Conservation (phyloP, 805 yeast species). For the Tetrapisispora phaffii region DNA sequence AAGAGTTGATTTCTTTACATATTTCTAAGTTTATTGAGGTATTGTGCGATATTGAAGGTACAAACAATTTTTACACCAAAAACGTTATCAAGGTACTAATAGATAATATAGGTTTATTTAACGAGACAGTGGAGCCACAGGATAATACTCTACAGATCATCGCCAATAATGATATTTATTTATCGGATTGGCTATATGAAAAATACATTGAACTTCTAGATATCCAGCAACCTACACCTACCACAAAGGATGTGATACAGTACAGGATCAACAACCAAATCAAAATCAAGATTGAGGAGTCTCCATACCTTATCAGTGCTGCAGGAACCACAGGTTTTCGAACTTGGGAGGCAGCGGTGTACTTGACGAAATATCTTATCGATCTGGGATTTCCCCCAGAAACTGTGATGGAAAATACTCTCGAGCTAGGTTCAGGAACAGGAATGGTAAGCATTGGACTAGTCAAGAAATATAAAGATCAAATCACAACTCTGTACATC, state of each 20-base stretch:
- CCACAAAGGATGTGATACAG: slow-evolving; percentile 25
- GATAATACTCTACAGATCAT: slow-evolving; percentile 2
- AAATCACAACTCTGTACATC: slow-evolving; percentile 11
- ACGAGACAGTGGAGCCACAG: slow-evolving; percentile 21
- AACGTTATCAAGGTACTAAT: slow-evolving; percentile 37
- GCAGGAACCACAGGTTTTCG: slow-evolving; percentile 80
- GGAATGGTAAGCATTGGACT: slow-evolving; percentile 46
- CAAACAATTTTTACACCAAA: slow-evolving; percentile 47
- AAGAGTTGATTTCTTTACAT: background rate
- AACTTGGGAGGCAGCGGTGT: slow-evolving; percentile 90
- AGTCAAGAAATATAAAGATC: slow-evolving; percentile 6
- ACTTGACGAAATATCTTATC: slow-evolving; percentile 40
- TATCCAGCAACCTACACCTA: slow-evolving; percentile 18
- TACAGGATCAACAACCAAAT: slow-evolving; percentile 19
- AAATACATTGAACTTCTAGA: slow-evolving; percentile 24
- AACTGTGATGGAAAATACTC: slow-evolving; percentile 20
- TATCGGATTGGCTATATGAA: slow-evolving; percentile 27
- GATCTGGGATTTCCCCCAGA: background rate
- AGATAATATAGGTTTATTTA: slow-evolving; percentile 26
- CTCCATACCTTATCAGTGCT: slow-evolving; percentile 57
- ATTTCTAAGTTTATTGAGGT: slow-evolving; percentile 11
- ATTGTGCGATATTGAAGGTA: slow-evolving; percentile 12
- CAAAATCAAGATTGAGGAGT: slow-evolving; percentile 39
- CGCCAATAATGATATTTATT: slow-evolving; percentile 6
- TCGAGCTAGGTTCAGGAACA: slow-evolving; percentile 87